Base-by-base conservation (phyloP, 1,284 basidiomycete genomes). In the Ceratobasidium theobromae region DNA sequence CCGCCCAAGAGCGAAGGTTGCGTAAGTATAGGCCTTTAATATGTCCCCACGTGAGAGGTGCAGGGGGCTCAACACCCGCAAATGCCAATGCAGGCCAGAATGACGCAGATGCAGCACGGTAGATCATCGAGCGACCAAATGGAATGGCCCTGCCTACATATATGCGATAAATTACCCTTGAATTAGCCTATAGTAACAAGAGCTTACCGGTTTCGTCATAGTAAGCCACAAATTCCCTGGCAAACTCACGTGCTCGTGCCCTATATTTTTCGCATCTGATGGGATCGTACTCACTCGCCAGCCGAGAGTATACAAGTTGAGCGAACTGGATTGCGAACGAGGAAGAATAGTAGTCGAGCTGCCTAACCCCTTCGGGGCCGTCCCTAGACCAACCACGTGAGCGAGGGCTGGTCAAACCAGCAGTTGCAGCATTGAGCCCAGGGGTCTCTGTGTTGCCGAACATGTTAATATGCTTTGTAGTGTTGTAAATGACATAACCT, bases 271-370 rank as follows among this genome's bases (percentile, higher is more conserved):
- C 82, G 69, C 84, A 85, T 41, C 88, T 76, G 54, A 80, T 79
- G 1, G 87, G 86, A 72, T 90, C 88, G 18, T 84, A 81, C 16
- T 82, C 75, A 62, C 82, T 80, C 4, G 82, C 84, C 1, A 89
- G 78, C 74, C 87, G 88, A 27, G 86, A 86, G 72, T 90, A 91
- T 0, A 83, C 82, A 46, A 90, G 76, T 73, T 90, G 88, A 0
- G 88, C 84, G 68, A 83, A 87, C 73, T 90, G 88, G 71, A 91
- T 90, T 14, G 88, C 89, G 71, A 90, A 91, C 3, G 86, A 88
- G 1, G 86, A 88, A 1, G 86, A 88, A 72, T 90, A 91, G 73
- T 91, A 91, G 72, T 91, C 88, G 28, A 89, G 80, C 72, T 90
- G 88, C n/a, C 86, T 79, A 5, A 90, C 86, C 4, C 88, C 88